Evolutionary conservation across 768 basidiomycete genomes (phyloP), one percentile per base, ranked within the genome.

Genomic region (Leccinellum luteum): DNA sequence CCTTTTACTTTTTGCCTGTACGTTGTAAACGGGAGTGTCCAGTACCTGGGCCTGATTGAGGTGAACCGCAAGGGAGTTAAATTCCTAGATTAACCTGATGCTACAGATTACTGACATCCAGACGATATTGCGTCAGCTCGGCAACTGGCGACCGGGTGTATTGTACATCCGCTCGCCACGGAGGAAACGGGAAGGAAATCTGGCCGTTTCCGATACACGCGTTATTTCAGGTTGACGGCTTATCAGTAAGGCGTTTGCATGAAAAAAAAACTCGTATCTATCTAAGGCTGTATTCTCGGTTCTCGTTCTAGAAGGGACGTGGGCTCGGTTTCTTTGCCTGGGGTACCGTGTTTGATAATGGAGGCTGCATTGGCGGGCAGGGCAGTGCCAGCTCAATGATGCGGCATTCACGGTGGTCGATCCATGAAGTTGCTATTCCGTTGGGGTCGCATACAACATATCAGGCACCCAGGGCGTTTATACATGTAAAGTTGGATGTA

Each of bases 111-210:
- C 30, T 31, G 19, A 27, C 9, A 52, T 14, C 23, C 34, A 30
- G 13, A 52, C 27, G 10, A 38, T 44, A 49, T 28, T 45, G 34
- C 30, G 23, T 41, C 15, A 38, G 17, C 12, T 25, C 48, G 27
- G 19, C 32, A 23, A 35, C 30, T 32, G 55, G 60, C 32, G 28
- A 35, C 30, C 38, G 55, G 60, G 0, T 44, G 27, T 30, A n/a
- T 15, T 5, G 25, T 52, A 48, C 25, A 35, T n/a, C 60, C 54
- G 45, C 50, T 31, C 38, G 50, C 35, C 50, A 57, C 60, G 43
- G 55, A 61, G 54, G 41, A 19, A 4, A 47, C 12, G 27, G 44
- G 17, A 28, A n/a, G 45, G 25, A 48, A 48, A 27, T 14, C 35
- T 48, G 31, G 51, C 57, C 7, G 12, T 44, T 7, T 44, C 30